Percentiles rank a stretch among this genome's conserved stretches.
Conservation (phyloP, 73 alveolate genomes). For the Symbiodinium natans region DNA sequence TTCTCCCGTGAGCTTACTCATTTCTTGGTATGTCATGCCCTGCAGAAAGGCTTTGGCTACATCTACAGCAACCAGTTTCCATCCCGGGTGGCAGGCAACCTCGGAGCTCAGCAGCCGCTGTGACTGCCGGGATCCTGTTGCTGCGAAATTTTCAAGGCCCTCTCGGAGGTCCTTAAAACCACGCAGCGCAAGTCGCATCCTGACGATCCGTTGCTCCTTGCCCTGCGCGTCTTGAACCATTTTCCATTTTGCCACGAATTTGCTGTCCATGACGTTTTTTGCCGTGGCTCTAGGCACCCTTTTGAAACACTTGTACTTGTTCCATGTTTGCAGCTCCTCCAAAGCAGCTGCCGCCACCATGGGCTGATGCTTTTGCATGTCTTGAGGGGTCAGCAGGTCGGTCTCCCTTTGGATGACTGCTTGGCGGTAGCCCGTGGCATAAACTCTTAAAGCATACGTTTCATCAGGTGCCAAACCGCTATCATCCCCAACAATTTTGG, state of each 20-base stretch:
- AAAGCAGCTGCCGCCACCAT: neutral
- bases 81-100: neutral
- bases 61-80: neutral
- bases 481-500: neutral
- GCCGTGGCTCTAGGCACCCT: neutral
- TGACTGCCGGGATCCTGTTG: neutral
- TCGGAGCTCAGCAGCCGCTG: neutral
- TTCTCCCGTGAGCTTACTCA: neutral
- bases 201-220: neutral
- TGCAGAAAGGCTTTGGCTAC: conserved; percentile 17
- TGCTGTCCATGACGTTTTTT: neutral
- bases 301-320: neutral
- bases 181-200: neutral
- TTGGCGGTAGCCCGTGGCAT: neutral
- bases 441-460: neutral
- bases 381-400: conserved; percentile 24
- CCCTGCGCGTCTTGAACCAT: neutral
- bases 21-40: neutral
- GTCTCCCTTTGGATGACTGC: neutral
- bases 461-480: neutral
- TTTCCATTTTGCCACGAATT: neutral
- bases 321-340: conserved; percentile 21
- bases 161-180: neutral
- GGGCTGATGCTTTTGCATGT: neutral
- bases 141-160: neutral